Base-by-base conservation (phyloP, 805 yeast genomes). In the Kluyveromyces lactis region DNA sequence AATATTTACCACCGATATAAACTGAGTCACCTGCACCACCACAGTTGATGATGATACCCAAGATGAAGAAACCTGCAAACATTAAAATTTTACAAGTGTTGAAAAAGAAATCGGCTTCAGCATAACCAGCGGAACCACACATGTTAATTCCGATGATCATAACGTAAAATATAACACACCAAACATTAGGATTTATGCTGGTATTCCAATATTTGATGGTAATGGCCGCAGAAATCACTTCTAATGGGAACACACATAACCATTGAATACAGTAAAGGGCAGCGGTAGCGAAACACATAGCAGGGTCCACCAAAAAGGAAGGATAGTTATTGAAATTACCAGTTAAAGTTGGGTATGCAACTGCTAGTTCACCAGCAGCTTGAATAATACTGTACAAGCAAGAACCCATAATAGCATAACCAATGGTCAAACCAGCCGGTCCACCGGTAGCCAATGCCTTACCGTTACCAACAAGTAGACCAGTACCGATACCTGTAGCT, bases 401-500 rank as follows among this genome's bases (percentile, higher is more conserved):
- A 9, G 69, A 53, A 18, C 81, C 81, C 43, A 77, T 72, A 40
- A 79, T 52, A 2, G 69, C 64, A 58, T 75, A 77, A 7, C 80
- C 82, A 28, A 79, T 67, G 9, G 78, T 64, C 27, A 71, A 50
- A 33, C 66, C 70, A 26, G 63, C 71, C 13, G 77, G 75, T 36
- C 77, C 76, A 43, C 71, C 73, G 19, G 55, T 46, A 18, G 55
- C 52, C 30, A 72, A 49, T 4, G 73, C 68, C 45, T 68, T 58
- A 47, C 78, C 82, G 36, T 72, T 64, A 49, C 81, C 81, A 37
- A 77, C 77, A 46, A 72, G 62, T 38, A 79, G 63, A 51, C 85
- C 86, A 4, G 92, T 80, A 53, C 95, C 95, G 43, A 85, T 80
- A 38, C 90, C 81, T 40, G 92, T 87, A 42, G 92, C 92, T 40